Evolutionary conservation across 768 basidiomycete species (phyloP).

Genomic region (Macrolepiota dolichaula): DNA sequence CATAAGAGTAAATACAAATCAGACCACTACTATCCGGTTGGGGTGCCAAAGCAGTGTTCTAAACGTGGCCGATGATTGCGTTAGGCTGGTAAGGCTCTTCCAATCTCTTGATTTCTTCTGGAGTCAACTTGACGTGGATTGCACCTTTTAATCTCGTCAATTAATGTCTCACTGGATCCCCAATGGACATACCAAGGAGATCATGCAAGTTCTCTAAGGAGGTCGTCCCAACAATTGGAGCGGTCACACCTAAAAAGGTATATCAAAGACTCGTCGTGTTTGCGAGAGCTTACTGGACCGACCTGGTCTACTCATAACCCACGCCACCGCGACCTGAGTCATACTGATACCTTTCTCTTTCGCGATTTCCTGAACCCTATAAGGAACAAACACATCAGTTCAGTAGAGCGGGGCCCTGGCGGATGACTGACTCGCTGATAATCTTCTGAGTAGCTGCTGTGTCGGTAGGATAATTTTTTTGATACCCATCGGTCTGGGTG

Average conservation of each 20-base stretch:
- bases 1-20: too few relatives aligned
- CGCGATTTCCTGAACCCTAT: conserved; percentile 51
- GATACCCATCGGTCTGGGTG: conserved; percentile 28
- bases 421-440: conserved; percentile 28
- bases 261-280: not conserved
- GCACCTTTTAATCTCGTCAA: conserved; percentile 14
- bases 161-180: not conserved
- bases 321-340: conserved; percentile 53
- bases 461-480: conserved; percentile 18
- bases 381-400: not conserved
- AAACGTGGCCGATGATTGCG: not conserved
- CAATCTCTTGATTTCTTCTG: conserved; percentile 24
- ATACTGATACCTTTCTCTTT: conserved; percentile 49
- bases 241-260: conserved; percentile 35
- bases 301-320: conserved; percentile 43
- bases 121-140: conserved; percentile 21
- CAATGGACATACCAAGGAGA: conserved; percentile 34
- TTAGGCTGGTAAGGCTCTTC: conserved; percentile 22
- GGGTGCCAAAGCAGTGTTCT: too few relatives aligned
- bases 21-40: too few relatives aligned
- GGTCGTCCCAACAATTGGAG: conserved; percentile 56
- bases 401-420: not conserved
- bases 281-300: not conserved
- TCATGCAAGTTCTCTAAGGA: conserved; percentile 48
- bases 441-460: conserved; percentile 29